Evolutionary conservation across 2,329 filamentous ascomycete genomes (phyloP).

Genomic region (Xylaria hypoxylon): DNA sequence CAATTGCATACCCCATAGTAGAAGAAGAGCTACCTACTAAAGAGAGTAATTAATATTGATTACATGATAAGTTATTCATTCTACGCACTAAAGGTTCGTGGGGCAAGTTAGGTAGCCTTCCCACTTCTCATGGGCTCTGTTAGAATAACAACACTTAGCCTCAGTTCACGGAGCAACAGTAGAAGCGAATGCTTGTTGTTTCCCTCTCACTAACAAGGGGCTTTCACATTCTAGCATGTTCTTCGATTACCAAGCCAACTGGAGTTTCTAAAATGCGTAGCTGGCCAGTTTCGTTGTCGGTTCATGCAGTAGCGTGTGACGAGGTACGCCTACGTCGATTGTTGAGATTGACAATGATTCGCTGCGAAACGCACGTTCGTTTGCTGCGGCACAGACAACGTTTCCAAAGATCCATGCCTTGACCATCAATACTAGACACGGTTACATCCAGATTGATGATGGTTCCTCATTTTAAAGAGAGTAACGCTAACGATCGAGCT

Average conservation of each 20-base stretch:
- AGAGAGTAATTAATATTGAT: neutral
- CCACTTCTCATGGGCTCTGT: neutral
- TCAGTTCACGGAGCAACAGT: conserved; percentile 8
- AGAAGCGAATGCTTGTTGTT: conserved; percentile 4
- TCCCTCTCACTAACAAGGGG: neutral
- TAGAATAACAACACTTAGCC: conserved; percentile 1
- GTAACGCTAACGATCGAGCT: neutral
- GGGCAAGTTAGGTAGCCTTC: neutral
- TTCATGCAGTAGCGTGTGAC: neutral
- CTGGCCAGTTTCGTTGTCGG: conserved; percentile 4
- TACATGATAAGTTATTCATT: neutral
- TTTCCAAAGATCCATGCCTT: conserved; percentile 16
- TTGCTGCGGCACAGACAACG: conserved; percentile 16
- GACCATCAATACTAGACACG: conserved; percentile 3
- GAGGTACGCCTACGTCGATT: conserved; percentile 2
- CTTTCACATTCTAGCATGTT: neutral
- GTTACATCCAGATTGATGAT: conserved; percentile 2
- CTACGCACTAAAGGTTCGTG: neutral
- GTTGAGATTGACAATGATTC: conserved; percentile 11
- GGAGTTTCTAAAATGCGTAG: neutral
- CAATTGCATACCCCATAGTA: neutral
- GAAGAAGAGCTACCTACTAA: too few species aligned
- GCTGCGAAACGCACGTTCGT: conserved; percentile 2
- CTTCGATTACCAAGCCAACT: conserved; percentile 1
- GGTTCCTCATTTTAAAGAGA: neutral